phyloP scores from a whole-genome alignment of 441 rosid genomes.

The Populus hybrid region DNA sequence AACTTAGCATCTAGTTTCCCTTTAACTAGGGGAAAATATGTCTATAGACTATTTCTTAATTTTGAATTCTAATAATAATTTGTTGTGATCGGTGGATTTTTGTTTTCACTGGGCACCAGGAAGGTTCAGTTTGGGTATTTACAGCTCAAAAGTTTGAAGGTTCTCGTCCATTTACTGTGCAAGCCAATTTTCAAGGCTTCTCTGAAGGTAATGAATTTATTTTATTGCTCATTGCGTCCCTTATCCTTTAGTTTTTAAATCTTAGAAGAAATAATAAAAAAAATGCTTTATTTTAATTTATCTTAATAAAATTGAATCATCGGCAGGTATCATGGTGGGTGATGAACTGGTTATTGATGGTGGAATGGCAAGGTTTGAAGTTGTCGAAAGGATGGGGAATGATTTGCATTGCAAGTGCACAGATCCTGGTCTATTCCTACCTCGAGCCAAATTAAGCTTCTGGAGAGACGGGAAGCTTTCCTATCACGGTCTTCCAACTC shows the following conservation, averaged over 20 bases:
- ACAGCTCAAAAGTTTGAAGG: constrained; percentile 48
- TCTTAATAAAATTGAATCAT: background rate
- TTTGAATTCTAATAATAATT: background rate
- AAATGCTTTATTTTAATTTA: background rate
- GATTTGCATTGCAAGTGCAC: constrained; percentile 63
- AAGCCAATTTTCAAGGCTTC: constrained; percentile 59
- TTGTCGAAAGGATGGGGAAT: constrained; percentile 52
- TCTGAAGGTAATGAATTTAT: constrained; percentile 46
- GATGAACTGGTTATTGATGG: constrained; percentile 72
- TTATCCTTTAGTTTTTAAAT: background rate
- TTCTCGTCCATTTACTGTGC: constrained; percentile 52
- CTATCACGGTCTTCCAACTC: constrained; percentile 50
- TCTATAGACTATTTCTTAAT: background rate
- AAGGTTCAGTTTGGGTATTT: constrained; percentile 67
- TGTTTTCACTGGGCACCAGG: constrained; percentile 35
- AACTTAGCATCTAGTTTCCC: background rate
- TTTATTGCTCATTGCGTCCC: background rate
- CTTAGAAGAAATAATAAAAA: background rate
- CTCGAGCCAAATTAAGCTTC: constrained; percentile 69
- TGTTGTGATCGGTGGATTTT: background rate
- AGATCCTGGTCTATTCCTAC: constrained; percentile 64
- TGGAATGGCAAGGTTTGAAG: constrained; percentile 76
- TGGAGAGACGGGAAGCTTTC: constrained; percentile 71
- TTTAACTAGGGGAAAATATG: background rate
- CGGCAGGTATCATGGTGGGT: constrained; percentile 59